Evolutionary conservation across 495 filamentous ascomycete genomes (phyloP).

Genomic region (Hypoxylon cercidicola): DNA sequence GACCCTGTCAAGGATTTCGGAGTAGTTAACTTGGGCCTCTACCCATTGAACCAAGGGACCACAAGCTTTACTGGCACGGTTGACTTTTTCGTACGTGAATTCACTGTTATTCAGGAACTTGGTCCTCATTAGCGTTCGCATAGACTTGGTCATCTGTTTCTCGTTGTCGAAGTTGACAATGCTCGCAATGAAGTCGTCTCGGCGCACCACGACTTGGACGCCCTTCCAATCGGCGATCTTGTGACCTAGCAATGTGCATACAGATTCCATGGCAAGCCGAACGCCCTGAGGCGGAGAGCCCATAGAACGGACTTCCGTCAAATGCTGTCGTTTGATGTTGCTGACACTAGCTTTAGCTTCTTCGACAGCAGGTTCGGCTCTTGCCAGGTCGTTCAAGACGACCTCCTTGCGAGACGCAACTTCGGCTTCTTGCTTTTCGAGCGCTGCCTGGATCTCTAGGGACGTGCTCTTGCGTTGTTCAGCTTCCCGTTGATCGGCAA

Average conservation of each 20-base stretch:
- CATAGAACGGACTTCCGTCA: conserved; percentile 98
- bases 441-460: conserved; percentile 83
- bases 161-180: conserved; percentile 98
- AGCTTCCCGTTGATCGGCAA: conserved; percentile 94
- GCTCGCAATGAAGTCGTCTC: conserved; percentile 96
- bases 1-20: conserved; percentile 93
- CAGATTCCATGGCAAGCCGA: conserved; percentile 90
- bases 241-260: conserved; percentile 93
- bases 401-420: conserved; percentile 85
- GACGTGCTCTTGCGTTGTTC: conserved; percentile 90
- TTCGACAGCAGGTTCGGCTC: conserved; percentile 90
- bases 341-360: conserved; percentile 95
- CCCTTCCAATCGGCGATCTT: conserved; percentile 90
- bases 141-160: conserved; percentile 85
- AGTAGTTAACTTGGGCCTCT: conserved; percentile 95
- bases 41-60: conserved; percentile 98
- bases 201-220: conserved; percentile 85
- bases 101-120: conserved; percentile 91
- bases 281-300: conserved; percentile 88
- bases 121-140: conserved; percentile 88
- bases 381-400: conserved; percentile 87
- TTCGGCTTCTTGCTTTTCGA: conserved; percentile 91
- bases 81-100: conserved; percentile 95
- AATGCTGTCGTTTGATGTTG: conserved; percentile 96
- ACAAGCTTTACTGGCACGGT: conserved; percentile 94